Evolutionary conservation across 2,329 filamentous ascomycete species (phyloP), one percentile per base, ranked within the genome.

Genomic region (Penicillium crustosum): DNA sequence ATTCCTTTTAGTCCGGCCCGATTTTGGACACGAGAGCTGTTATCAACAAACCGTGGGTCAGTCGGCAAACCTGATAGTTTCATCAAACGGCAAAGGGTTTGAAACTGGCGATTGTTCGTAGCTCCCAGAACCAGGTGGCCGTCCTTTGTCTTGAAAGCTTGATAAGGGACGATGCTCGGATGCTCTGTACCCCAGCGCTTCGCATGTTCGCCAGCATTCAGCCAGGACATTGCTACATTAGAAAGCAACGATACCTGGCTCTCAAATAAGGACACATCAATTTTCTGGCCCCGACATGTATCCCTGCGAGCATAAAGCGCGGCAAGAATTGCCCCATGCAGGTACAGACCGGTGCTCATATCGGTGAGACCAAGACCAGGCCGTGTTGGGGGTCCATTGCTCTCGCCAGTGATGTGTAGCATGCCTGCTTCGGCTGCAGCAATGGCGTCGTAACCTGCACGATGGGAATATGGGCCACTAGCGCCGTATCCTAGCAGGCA

Each of bases 121-220:
- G 88, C 88, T 5, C 88, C 88, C 47, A 90, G 81, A 21, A 91
- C 80, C 36, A 91, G 81, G 57, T 86, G 84, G n/a, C 87, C 86
- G 60, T 91, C 87, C 54, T 83, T 84, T 4, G 88, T 90, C 68
- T 85, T 82, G 73, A 90, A 81, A 0, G 76, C 77, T 55, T 80
- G 73, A 52, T 81, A 82, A 1, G 79, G 79, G 12, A 78, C 79
- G 33, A 81, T 77, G 36, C 73, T 79, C 1, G 79, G 78, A 68
- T 82, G 79, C 23, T 71, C 75, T 6, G 77, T 78, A 4, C 79
- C 79, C 70, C 75, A 80, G 10, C 78, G 73, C 52, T 77, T 64
- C 0, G 75, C 75, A 59, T 79, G 74, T 4, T 75, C 68, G 0
- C 73, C 73, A 33, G 75, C 62, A 53, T 77, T 78, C 45, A 78